Evolutionary conservation across 2,329 filamentous ascomycete species (phyloP), one percentile per base, ranked within the genome.

Genomic region (Fusarium decemcellulare): DNA sequence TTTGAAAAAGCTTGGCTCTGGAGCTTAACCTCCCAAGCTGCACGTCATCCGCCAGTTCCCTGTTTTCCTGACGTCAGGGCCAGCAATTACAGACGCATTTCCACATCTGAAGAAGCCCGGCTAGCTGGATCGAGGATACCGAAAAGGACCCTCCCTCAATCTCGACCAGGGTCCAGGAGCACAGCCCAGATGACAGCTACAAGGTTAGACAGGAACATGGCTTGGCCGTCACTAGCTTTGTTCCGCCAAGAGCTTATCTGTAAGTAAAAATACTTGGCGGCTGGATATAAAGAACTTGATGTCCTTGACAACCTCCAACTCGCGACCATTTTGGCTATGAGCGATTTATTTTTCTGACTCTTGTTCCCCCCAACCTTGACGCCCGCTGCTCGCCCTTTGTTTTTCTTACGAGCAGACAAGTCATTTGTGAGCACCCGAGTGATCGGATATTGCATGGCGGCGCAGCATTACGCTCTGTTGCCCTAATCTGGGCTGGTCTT

Each of bases 181-280:
- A 58, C 57, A 47, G 61, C 67, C 57, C n/a, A 37, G 23, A 47
- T 40, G 23, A 9, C 16, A 23, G 14, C 16, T 32, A 27, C 16
- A 15, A 34, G 53, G 48, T 60, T 66, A 63, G 62, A 53, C 44
- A 51, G 65, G 40, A 63, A 70, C 67, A 47, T 70, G 23, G 36
- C 59, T 63, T 63, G 62, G 56, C 52, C 30, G 68, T 70, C 59
- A 68, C 68, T 68, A 55, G 63, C 47, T 18, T 67, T 71, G 68
- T 71, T 59, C 60, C 61, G 53, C 57, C 56, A 47, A 58, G 60
- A 59, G 65, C 61, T 67, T 59, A 56, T 54, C 34, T 56, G 32
- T 46, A 46, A 39, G 52, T 18, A 34, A 32, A 53, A 40, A 59
- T 68, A 71, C 68, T 62, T 71, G 34, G 63, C 39, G 27, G 15